These are phyloP conservation scores for Coemansia sp. DNA, from an alignment of 192 early-diverging fungal genomes.

Conservation along the genomic window DNA sequence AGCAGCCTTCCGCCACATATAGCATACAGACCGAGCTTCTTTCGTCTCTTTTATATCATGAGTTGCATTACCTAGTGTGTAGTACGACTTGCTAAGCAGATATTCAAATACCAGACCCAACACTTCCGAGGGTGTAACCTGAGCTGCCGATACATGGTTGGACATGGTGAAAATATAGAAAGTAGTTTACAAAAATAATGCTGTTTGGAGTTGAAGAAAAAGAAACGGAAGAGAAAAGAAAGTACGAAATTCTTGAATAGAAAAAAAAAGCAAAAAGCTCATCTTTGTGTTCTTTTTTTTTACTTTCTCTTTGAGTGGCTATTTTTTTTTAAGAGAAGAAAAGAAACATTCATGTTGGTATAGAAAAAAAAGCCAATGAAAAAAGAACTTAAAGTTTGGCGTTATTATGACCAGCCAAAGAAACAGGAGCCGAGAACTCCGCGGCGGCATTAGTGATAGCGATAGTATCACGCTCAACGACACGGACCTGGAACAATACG, in stretches of 20 bases:
- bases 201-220: background rate
- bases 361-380: background rate
- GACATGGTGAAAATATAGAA: background rate
- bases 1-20: background rate
- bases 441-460: constrained; percentile 92
- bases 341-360: background rate
- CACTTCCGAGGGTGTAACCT: background rate
- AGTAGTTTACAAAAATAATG: background rate
- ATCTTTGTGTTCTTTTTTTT: too few species aligned
- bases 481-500: constrained; percentile 91
- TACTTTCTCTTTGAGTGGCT: too few species aligned
- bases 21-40: background rate
- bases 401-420: constrained; percentile 14
- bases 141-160: background rate
- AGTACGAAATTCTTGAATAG: background rate
- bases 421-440: constrained; percentile 60
- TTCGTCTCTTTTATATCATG: background rate
- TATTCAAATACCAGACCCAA: background rate
- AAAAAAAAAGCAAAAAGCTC: background rate
- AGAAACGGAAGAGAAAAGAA: background rate
- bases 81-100: background rate
- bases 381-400: constrained; percentile 37
- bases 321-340: background rate
- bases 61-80: too few species aligned
- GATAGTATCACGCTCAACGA: constrained; percentile 89